Conservation (phyloP, 345 rosid genomes). For the Syzygium oleosum region DNA sequence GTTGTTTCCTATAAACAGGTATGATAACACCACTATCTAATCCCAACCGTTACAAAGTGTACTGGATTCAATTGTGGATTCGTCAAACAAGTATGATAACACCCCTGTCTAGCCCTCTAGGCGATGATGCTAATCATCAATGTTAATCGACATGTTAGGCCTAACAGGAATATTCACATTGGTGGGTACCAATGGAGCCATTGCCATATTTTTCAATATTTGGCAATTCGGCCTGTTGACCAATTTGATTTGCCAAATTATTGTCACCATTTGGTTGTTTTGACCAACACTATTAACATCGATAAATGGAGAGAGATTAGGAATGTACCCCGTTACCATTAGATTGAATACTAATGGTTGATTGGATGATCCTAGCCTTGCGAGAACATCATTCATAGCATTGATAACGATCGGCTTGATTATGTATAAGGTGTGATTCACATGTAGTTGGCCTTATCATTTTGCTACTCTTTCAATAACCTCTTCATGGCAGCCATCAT, state of each 20-base stretch:
- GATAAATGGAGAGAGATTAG: not conserved
- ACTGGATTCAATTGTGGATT: not conserved
- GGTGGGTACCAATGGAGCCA: not conserved
- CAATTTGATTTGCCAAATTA: not conserved
- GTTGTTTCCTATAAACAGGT: not conserved
- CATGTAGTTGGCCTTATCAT: not conserved
- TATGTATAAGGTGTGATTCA: not conserved
- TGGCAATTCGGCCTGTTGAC: not conserved
- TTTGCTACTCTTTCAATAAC: not conserved
- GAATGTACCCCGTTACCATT: not conserved
- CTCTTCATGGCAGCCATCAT: not conserved
- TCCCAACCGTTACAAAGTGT: not conserved
- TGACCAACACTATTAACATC: not conserved
- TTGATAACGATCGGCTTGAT: not conserved
- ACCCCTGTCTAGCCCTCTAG: not conserved
- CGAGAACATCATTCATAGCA: not conserved
- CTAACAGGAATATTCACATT: not conserved
- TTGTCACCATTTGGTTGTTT: not conserved
- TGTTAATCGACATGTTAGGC: not conserved
- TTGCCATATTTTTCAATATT: not conserved
- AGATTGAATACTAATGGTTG: not conserved
- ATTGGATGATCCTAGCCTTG: not conserved
- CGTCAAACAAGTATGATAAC: not conserved
- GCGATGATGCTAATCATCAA: not conserved
- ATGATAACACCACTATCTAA: not conserved